phyloP scores from a whole-genome alignment of 2,329 filamentous ascomycete genomes.

The Xylariaceae sp. region DNA sequence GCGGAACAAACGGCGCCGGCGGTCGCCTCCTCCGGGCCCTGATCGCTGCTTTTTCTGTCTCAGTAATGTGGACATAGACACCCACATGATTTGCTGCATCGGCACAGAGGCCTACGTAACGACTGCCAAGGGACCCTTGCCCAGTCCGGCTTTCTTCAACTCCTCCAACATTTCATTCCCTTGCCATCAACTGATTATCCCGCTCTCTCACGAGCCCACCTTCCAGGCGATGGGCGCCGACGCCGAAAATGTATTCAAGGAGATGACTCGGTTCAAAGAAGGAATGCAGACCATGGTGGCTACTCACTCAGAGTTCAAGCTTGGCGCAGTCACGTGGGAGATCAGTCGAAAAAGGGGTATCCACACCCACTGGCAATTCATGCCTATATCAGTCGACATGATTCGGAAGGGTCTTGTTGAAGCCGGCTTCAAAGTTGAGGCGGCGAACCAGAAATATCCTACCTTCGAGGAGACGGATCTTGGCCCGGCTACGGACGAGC shows the following conservation, averaged over 20 bases:
- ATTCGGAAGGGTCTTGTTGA: constrained; percentile 72
- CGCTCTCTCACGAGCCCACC: constrained; percentile 74
- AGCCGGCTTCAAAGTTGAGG: constrained; percentile 82
- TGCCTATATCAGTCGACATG: constrained; percentile 66
- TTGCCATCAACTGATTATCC: constrained; percentile 85
- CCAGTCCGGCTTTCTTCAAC: constrained; percentile 62
- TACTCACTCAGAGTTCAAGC: constrained; percentile 47
- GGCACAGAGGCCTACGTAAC: constrained; percentile 84
- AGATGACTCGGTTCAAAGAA: constrained; percentile 78
- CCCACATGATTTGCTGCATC: constrained; percentile 85
- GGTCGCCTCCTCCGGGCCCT: constrained; percentile 57
- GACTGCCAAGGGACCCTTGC: constrained; percentile 84
- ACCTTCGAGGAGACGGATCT: constrained; percentile 45
- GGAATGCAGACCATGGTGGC: constrained; percentile 75
- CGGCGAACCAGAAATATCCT: constrained; percentile 63
- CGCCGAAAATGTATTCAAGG: constrained; percentile 58
- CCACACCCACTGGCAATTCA: constrained; percentile 89
- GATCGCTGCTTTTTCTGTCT: constrained; percentile 93
- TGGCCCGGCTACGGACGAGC: constrained; percentile 45
- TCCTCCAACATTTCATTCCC: constrained; percentile 66
- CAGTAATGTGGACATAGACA: constrained; percentile 75
- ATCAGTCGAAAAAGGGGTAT: constrained; percentile 77
- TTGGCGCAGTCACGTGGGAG: constrained; percentile 88
- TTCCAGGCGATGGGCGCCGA: constrained; percentile 60
- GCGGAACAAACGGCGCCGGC: constrained; percentile 42